Evolutionary conservation across 2,329 filamentous ascomycete species (phyloP).

Genomic region (Pseudocercospora vitis): DNA sequence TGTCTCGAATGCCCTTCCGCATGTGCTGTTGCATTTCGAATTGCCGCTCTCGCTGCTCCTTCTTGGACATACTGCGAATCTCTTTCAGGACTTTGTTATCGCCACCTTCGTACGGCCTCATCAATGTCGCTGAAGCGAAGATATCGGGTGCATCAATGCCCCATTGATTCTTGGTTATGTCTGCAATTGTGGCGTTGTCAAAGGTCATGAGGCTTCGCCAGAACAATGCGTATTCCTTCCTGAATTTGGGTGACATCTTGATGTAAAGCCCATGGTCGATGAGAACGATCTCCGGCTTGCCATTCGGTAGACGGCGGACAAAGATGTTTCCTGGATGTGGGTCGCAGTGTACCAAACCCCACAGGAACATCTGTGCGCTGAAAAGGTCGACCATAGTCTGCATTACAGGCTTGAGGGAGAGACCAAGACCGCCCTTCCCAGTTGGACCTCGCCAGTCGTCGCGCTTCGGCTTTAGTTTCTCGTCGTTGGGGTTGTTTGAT

Average conservation of each 20-base stretch:
- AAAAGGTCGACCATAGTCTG: constrained; percentile 95
- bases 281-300: constrained; percentile 84
- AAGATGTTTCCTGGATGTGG: constrained; percentile 98
- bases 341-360: constrained; percentile 93
- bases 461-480: constrained; percentile 75
- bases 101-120: constrained; percentile 88
- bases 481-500: constrained; percentile 54
- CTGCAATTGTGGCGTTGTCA: constrained; percentile 75
- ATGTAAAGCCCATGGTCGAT: constrained; percentile 98
- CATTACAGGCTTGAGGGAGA: constrained; percentile 86
- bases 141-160: constrained; percentile 86
- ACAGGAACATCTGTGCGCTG: constrained; percentile 96
- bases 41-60: constrained; percentile 58
- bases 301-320: constrained; percentile 77
- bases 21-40: constrained; percentile 80
- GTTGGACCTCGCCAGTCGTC: constrained; percentile 72
- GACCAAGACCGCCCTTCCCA: constrained; percentile 76
- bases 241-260: constrained; percentile 79
- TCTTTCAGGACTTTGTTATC: constrained; percentile 63
- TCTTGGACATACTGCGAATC: constrained; percentile 52
- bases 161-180: constrained; percentile 74
- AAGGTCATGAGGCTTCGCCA: constrained; percentile 95
- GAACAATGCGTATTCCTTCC: constrained; percentile 81
- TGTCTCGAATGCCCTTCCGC: constrained; percentile 70
- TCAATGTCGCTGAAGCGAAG: constrained; percentile 84